These are phyloP conservation scores for Nicotiana undulata DNA, from an alignment of 257 asterid species.

Conservation along the genomic window DNA sequence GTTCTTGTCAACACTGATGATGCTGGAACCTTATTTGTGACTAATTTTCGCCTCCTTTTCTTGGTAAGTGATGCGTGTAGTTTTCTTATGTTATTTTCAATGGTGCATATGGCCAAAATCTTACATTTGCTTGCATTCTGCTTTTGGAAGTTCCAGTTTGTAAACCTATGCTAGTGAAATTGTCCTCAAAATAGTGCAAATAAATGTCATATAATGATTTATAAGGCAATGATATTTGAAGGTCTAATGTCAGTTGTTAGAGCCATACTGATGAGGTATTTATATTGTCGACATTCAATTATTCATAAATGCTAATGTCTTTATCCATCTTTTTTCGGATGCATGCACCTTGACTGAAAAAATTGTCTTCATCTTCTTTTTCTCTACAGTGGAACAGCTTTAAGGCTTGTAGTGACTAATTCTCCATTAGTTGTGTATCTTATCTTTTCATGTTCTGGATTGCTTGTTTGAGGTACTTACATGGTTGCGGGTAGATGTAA, in stretches of 20 bases:
- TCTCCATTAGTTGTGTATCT: neutral
- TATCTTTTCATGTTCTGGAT: neutral
- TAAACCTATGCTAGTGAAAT: neutral
- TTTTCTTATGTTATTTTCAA: neutral
- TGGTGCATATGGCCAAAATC: neutral
- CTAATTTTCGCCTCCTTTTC: conserved; percentile 93
- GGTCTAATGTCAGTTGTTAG: neutral
- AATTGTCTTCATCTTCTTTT: neutral
- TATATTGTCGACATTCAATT: neutral
- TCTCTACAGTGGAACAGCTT: neutral
- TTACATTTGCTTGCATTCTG: neutral
- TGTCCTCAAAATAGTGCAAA: neutral
- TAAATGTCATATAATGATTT: neutral
- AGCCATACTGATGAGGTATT: neutral
- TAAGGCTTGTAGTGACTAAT: neutral
- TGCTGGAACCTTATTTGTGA: conserved; percentile 85
- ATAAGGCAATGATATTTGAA: neutral
- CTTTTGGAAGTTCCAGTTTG: neutral
- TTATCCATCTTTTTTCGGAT: neutral
- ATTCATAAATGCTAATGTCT: neutral
- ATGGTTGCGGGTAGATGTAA: neutral
- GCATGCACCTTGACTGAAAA: neutral
- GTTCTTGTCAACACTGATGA: conserved; percentile 93
- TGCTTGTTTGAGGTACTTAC: neutral
- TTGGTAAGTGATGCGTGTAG: conserved; percentile 48